phyloP scores from a whole-genome alignment of 1,139 yeast genomes.

The Geotrichum bryndzae region DNA sequence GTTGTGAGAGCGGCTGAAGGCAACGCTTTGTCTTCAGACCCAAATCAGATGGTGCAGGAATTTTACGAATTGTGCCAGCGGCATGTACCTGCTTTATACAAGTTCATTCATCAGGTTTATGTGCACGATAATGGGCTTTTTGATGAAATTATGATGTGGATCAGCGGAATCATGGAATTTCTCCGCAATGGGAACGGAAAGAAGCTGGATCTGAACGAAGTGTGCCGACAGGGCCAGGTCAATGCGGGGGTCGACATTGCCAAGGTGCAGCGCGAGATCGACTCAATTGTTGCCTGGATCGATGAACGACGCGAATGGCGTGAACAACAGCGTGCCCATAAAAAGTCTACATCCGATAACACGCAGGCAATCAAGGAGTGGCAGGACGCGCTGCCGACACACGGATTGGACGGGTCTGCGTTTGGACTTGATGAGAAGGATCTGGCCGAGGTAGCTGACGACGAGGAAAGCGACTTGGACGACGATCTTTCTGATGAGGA shows the following conservation, averaged over 20 bases:
- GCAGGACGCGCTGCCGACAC: slow-evolving; percentile 36
- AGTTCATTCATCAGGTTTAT: slow-evolving; percentile 72
- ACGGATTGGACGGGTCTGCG: slow-evolving; percentile 44
- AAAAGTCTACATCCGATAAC: slow-evolving; percentile 16
- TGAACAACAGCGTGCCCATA: slow-evolving; percentile 20
- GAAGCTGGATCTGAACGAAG: slow-evolving; percentile 33
- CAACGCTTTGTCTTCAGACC: slow-evolving; percentile 43
- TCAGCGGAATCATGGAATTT: slow-evolving; percentile 53
- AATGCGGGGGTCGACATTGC: slow-evolving; percentile 41
- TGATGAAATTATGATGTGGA: slow-evolving; percentile 66
- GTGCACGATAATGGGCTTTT: slow-evolving; percentile 70
- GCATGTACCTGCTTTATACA: slow-evolving; percentile 66
- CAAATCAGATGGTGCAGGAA: slow-evolving; percentile 56
- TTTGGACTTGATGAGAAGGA: slow-evolving; percentile 59
- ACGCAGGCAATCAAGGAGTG: slow-evolving; percentile 29
- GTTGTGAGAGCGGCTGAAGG: slow-evolving; percentile 48
- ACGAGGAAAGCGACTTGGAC: slow-evolving; percentile 32
- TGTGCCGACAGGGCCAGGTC: slow-evolving; percentile 31
- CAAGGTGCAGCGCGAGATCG: slow-evolving; percentile 42
- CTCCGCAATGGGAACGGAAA: slow-evolving; percentile 48
- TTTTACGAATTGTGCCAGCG: slow-evolving; percentile 59
- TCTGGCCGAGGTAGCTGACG: slow-evolving; percentile 41
- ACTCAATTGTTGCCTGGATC: slow-evolving; percentile 42
- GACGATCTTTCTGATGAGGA: slow-evolving; percentile 15
- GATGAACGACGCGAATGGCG: slow-evolving; percentile 40